Conservation (phyloP, 2,329 filamentous ascomycete genomes). For the Chrysoporthe cubensis region DNA sequence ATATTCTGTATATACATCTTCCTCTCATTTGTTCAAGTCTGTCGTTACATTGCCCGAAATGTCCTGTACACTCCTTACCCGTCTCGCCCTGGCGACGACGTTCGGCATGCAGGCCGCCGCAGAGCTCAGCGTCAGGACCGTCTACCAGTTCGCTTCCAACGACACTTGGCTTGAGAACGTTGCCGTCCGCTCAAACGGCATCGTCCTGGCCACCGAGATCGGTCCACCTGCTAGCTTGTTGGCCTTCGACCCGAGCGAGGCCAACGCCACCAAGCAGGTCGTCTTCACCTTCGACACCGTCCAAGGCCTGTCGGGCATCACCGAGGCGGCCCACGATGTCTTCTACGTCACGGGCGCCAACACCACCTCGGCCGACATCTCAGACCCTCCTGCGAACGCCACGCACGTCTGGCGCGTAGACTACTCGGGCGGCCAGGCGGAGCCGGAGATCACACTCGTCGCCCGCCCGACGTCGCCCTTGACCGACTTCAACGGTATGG, state of each 20-base stretch:
- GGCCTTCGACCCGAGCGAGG: neutral
- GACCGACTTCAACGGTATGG: constrained; percentile 11
- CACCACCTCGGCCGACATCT: neutral
- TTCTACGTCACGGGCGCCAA: constrained; percentile 4
- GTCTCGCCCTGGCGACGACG: neutral
- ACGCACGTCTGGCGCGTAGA: constrained; percentile 1
- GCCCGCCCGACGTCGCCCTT: neutral
- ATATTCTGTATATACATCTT: neutral
- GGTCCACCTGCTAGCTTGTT: neutral
- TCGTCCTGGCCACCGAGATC: neutral
- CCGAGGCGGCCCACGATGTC: constrained; percentile 4
- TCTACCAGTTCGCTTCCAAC: neutral
- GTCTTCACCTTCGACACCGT: constrained; percentile 1
- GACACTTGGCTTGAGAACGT: neutral
- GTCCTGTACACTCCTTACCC: neutral
- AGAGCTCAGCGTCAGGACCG: neutral
- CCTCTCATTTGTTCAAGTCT: neutral
- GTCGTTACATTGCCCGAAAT: neutral
- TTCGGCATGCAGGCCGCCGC: neutral
- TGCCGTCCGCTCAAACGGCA: neutral
- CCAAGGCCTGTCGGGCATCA: constrained; percentile 2
- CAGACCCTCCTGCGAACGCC: neutral
- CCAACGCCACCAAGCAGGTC: neutral
- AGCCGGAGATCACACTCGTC: neutral
- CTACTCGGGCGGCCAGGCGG: neutral